phyloP scores from a whole-genome alignment of 345 rosid species.

The Eucalyptus decipiens region DNA sequence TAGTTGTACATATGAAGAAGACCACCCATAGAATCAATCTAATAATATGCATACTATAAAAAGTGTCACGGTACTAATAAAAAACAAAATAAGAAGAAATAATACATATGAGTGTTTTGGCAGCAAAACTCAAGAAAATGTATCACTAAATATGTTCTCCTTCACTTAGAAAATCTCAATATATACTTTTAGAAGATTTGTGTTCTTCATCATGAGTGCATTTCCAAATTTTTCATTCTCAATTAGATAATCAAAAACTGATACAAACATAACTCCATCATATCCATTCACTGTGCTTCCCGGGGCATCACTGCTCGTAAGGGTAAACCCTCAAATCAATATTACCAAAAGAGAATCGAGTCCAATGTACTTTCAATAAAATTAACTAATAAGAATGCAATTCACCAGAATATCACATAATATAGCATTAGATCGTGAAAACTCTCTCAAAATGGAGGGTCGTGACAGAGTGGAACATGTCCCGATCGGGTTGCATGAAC shows the following conservation, averaged over 20 bases:
- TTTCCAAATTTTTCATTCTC: neutral
- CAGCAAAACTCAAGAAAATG: rapidly evolving
- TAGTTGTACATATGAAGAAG: neutral
- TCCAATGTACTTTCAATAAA: no score
- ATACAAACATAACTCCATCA: neutral
- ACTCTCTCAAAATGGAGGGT: no score
- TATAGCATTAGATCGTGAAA: no score
- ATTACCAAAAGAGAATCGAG: no score
- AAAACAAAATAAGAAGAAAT: no score
- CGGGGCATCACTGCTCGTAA: rapidly evolving
- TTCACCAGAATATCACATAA: no score
- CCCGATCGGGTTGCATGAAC: no score
- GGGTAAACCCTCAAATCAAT: no score
- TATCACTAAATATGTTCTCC: neutral
- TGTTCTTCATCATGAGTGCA: neutral
- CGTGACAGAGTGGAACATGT: no score
- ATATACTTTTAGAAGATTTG: neutral
- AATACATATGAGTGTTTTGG: no score
- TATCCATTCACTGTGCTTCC: no score
- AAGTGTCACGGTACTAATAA: rapidly evolving
- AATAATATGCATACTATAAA: neutral
- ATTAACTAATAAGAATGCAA: no score
- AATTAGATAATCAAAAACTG: neutral
- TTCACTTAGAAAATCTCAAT: neutral
- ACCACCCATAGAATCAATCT: neutral